Conservation (phyloP, 305 asterid species). For the Rubia peregrina region DNA sequence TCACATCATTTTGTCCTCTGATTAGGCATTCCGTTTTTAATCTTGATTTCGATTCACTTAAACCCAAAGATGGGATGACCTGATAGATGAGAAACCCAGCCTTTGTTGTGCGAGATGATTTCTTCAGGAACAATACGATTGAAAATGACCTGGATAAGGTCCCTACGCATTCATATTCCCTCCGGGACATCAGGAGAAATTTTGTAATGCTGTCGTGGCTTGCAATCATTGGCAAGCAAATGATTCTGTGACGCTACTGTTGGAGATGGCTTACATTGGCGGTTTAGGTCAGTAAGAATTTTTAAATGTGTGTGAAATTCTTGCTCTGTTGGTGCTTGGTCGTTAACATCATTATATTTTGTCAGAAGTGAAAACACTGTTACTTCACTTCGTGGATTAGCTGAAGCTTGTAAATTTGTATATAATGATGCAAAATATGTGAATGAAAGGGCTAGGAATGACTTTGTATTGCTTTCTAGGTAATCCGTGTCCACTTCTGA, state of each 20-base stretch:
- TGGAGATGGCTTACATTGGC: slow-evolving; percentile 92
- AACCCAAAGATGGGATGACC: too few species aligned
- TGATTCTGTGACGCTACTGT: slow-evolving; percentile 67
- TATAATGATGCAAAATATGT: slow-evolving; percentile 75
- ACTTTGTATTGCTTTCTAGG: slow-evolving; percentile 80
- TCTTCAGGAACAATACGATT: slow-evolving; percentile 27
- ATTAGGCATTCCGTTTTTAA: too few species aligned
- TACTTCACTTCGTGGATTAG: slow-evolving; percentile 51
- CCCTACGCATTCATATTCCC: slow-evolving; percentile 22
- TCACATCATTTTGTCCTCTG: too few species aligned
- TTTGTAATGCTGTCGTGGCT: slow-evolving; percentile 68
- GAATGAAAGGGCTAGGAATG: slow-evolving; percentile 87
- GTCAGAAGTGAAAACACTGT: too few species aligned
- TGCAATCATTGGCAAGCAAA: slow-evolving; percentile 80
- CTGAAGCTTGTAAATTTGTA: slow-evolving; percentile 86
- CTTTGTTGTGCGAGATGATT: slow-evolving; percentile 31
- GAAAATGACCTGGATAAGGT: slow-evolving; percentile 25
- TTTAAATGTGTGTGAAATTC: too few species aligned
- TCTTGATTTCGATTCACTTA: too few species aligned
- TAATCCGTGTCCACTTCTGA: slow-evolving; percentile 18
- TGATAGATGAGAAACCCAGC: slow-evolving; percentile 13
- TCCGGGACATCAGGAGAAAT: slow-evolving; percentile 45
- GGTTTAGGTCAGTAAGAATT: slow-evolving; percentile 52
- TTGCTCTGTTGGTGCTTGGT: too few species aligned
- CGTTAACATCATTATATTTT: too few species aligned